phyloP scores from a whole-genome alignment of 1,284 basidiomycete species.

The Malassezia japonica region DNA sequence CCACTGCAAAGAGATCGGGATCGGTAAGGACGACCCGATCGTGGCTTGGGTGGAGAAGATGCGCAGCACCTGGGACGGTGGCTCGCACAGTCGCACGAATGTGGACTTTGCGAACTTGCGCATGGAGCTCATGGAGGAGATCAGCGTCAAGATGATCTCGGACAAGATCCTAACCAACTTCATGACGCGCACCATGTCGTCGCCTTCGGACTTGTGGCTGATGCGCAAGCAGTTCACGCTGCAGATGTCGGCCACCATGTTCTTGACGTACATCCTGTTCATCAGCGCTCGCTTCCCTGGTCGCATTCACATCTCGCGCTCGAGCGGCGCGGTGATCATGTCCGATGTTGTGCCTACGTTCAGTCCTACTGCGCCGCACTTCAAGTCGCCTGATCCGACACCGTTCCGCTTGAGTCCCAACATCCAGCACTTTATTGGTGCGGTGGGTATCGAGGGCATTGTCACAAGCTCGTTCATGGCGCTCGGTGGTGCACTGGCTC shows the following conservation, averaged over 20 bases:
- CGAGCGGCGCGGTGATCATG: slow-evolving; percentile 47
- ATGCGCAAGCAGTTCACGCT: slow-evolving; percentile 94
- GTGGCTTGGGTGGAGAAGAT: slow-evolving; percentile 48
- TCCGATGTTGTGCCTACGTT: slow-evolving; percentile 44
- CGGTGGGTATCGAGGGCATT: slow-evolving; percentile 79
- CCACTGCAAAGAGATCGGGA: slow-evolving; percentile 67
- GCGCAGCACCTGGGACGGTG: slow-evolving; percentile 36
- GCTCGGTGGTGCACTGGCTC: slow-evolving; percentile 77
- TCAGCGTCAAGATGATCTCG: slow-evolving; percentile 77
- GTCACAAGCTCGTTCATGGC: slow-evolving; percentile 79
- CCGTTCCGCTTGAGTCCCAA: slow-evolving; percentile 97
- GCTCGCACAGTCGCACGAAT: slow-evolving; percentile 23
- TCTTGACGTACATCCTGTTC: slow-evolving; percentile 83
- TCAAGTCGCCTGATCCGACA: slow-evolving; percentile 71
- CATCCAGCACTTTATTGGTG: slow-evolving; percentile 84
- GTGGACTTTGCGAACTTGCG: slow-evolving; percentile 64
- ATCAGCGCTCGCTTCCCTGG: slow-evolving; percentile 73
- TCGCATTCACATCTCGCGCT: slow-evolving; percentile 77
- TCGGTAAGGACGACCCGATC: slow-evolving; percentile 74
- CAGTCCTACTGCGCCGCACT: slow-evolving; percentile 59
- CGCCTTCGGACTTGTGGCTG: slow-evolving; percentile 80
- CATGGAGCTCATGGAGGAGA: slow-evolving; percentile 83
- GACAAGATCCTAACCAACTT: slow-evolving; percentile 82
- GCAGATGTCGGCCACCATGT: slow-evolving; percentile 77
- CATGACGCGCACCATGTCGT: slow-evolving; percentile 75